These are phyloP conservation scores for Zalaria obscura DNA, from an alignment of 2,329 filamentous ascomycete genomes.

Conservation along the genomic window DNA sequence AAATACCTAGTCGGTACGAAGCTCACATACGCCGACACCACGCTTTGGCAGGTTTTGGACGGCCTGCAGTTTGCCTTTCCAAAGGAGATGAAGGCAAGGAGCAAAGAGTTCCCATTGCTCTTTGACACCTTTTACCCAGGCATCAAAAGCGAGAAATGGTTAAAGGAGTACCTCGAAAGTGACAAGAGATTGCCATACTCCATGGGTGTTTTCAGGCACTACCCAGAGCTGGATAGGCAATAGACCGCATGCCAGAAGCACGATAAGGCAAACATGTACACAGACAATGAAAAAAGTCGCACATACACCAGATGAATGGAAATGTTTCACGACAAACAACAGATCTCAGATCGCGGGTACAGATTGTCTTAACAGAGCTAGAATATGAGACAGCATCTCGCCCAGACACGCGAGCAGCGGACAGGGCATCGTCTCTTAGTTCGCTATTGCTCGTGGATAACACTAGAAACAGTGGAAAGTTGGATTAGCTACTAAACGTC, in stretches of 20 bases:
- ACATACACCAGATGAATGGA: too few species aligned
- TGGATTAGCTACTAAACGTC: too few species aligned
- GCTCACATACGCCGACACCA: conserved; percentile 59
- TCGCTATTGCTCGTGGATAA: too few species aligned
- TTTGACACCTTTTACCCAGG: conserved; percentile 48
- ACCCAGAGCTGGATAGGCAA: conserved; percentile 53
- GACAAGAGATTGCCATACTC: conserved; percentile 47
- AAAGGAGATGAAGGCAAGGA: conserved; percentile 44
- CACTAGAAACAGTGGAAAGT: too few species aligned
- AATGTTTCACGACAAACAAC: too few species aligned
- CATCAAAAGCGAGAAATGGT: conserved; percentile 46
- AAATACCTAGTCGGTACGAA: conserved; percentile 51
- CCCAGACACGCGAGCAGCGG: too few species aligned
- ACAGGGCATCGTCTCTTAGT: too few species aligned
- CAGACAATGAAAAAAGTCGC: too few species aligned
- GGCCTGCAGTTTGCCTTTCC: conserved; percentile 53
- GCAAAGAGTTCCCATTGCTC: conserved; percentile 44
- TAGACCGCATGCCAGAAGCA: conserved; percentile 8
- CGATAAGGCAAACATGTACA: too few species aligned
- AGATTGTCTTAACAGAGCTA: too few species aligned
- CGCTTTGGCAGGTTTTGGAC: conserved; percentile 53
- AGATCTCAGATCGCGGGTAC: too few species aligned
- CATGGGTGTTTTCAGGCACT: conserved; percentile 56
- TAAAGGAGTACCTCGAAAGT: conserved; percentile 57
- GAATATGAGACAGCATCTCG: too few species aligned